Base-by-base conservation (phyloP, 352 stramenopile genomes). In the Globisporangium yorkense region DNA sequence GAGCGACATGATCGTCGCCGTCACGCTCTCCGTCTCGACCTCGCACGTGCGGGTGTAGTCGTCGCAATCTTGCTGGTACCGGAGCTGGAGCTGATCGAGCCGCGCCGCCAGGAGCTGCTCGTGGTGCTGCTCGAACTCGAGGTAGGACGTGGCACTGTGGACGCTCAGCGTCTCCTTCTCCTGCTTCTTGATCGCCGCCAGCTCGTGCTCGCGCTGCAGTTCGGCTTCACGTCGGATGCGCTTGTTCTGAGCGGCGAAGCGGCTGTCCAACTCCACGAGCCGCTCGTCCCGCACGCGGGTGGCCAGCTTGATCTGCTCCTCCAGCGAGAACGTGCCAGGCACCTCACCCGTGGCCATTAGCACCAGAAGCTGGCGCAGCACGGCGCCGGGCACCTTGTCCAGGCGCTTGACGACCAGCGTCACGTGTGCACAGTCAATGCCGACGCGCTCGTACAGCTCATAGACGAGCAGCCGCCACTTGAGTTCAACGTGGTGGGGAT, bases 21-120 rank as follows among this genome's bases (percentile, higher is more conserved):
- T 83, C 8, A 88, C 68, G 31, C 72, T 88, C 61, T 90, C 80
- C 12, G 71, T 90, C 52, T 90, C 80, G 5, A 90, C 80, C 63
- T 90, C 77, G 13, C 75, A 74, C 41, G 65, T 63, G 5, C 80
- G 70, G 20, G 74, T 43, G 43, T 82, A 74, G 46, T 90, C 80
- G 20, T 90, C 80, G 6, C 60, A 65, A 31, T 90, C 76, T 24
- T 90, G 80, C 33, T 90, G 75, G 57, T 78, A 74, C 5, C 75
- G 72, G 0, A 90, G 63, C 57, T 87, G 66, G 4, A 63, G 60
- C 24, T 84, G 70, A 0, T 63, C 59, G 5, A 87, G 46, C 5
- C 54, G 46, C 16, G 57, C 18, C 1, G 57, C 53, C 2, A 75
- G 39, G 9, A 54, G 21, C 62, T 84, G 21, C 54, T 78, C 35